Evolutionary conservation across 345 rosid genomes (phyloP).

Genomic region (Bruguiera parviflora): DNA sequence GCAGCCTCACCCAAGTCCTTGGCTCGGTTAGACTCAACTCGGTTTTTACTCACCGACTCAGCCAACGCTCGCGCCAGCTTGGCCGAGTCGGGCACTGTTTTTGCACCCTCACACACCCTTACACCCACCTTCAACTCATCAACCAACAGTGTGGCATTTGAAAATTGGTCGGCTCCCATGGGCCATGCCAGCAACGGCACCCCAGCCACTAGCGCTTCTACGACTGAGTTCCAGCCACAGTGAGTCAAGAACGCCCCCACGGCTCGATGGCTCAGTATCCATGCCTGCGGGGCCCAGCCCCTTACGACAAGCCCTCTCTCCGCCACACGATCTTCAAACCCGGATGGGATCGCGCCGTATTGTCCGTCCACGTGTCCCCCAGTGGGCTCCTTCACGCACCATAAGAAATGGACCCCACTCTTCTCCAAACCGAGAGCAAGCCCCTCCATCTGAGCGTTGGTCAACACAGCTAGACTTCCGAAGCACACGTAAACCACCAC

Average conservation of each 20-base stretch:
- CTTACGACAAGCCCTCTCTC: slow-evolving; percentile 44
- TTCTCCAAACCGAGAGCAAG: slow-evolving; percentile 45
- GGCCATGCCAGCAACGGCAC: slow-evolving; percentile 69
- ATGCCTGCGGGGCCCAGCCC: slow-evolving; percentile 59
- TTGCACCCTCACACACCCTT: slow-evolving; percentile 45
- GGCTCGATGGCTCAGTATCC: slow-evolving; percentile 39
- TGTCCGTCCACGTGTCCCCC: neutral
- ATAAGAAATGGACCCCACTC: slow-evolving; percentile 49
- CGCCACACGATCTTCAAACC: slow-evolving; percentile 46
- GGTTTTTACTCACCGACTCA: slow-evolving; percentile 25
- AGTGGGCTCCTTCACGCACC: slow-evolving; percentile 42
- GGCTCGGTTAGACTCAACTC: slow-evolving; percentile 27
- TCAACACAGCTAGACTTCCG: slow-evolving; percentile 57
- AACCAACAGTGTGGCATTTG: slow-evolving; percentile 43
- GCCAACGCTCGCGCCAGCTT: slow-evolving; percentile 32
- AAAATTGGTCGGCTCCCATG: slow-evolving; percentile 61
- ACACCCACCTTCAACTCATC: slow-evolving; percentile 49
- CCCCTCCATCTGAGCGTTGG: slow-evolving; percentile 34
- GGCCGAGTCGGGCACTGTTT: slow-evolving; percentile 33
- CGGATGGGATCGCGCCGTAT: slow-evolving; percentile 16
- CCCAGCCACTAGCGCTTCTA: slow-evolving; percentile 47
- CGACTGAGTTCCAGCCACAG: slow-evolving; percentile 65
- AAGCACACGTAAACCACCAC: slow-evolving; percentile 68
- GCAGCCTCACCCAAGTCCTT: slow-evolving; percentile 38
- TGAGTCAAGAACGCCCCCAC: slow-evolving; percentile 62